Base-by-base conservation (phyloP, 352 stramenopile genomes). In the Globisporangium nunn region DNA sequence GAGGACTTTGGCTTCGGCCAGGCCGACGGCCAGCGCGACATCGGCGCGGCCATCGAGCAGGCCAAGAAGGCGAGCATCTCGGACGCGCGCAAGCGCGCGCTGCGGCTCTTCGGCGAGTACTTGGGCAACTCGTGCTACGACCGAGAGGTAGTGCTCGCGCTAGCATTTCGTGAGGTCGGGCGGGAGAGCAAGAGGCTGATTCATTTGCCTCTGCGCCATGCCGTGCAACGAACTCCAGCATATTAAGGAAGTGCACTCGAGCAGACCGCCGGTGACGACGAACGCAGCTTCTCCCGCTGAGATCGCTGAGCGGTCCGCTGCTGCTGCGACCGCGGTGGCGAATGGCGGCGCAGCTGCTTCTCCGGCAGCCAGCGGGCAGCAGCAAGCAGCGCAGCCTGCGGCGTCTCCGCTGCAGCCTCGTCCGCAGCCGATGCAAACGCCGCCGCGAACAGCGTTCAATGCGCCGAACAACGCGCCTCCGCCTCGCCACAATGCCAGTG, bases 61-160 rank as follows among this genome's bases (percentile, higher is more conserved):
- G 77, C 85, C 6, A 95, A 95, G 57, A 95, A 95, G 70, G 77
- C 85, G 30, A 93, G 82, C 56, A 88, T 95, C 33, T 95, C 85
- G 5, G 85, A 95, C 63, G 85, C 79, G 1, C 67, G 85, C 17
- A 95, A 95, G 61, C 71, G 85, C 40, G 79, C 82, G 6, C 58
- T 95, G 35, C 73, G 85, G 6, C 61, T 95, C 3, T 95, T 95
- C 71, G 85, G 85, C 37, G 85, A 95, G 61, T 92, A 90, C 51
- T 52, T 95, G 7, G 85, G 85, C 12, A 95, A 95, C 49, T 95
- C 85, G 18, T 93, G 82, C 68, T 95, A 95, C 50, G 85, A 95
- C 47, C 74, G 75, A n/a, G 81, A 94, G 62, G 66, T 74, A 51
- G 12, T 52, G 14, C 11, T 0, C 50, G 18, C 23, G 23, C 23